Evolutionary conservation across 441 rosid species (phyloP), one percentile per base, ranked within the genome.

Genomic region (Gossypium gossypioides): DNA sequence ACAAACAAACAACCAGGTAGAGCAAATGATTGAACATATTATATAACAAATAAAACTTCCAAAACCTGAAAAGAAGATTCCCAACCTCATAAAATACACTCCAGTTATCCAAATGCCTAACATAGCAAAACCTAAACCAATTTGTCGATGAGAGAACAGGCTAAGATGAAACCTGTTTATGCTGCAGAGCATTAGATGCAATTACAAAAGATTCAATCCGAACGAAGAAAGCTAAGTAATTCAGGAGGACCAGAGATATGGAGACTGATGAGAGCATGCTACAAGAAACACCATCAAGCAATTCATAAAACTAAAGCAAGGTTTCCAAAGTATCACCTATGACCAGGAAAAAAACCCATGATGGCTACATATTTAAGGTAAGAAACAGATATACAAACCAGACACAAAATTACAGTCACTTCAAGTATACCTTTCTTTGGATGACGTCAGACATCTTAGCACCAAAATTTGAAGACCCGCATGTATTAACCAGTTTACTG

Each of bases 401-500:
- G 13, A 46, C 6, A 19, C 18, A 67, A 6, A 73, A 69, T 44
- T 42, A 18, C 13, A 55, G 77, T 13, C 68, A 42, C 21, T 16
- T 58, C 58, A 59, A 12, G 19, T 19, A 22, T 86, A 96, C 99
- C 97, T 90, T 88, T 84, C 90, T 90, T 77, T 89, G 99, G 75
- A 93, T 82, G 74, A 73, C 78, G 63, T 89, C 97, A 55, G 99
- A 85, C 92, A 93, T 89, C 88, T 84, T 85, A 42, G 83, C 69
- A 68, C 87, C 89, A 75, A 81, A 68, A 74, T 77, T 78, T 72
- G 89, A 84, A 75, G 85, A 79, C 72, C 92, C 90, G 63, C 83
- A 66, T 25, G 86, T 72, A 79, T 83, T 87, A 34, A 81, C 71
- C 25, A 70, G 73, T 80, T 79, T 88, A 18, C 85, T 81, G 77